A percentile compares a stretch with the other conserved stretches of the same genome.
Conservation (phyloP, 352 stramenopile genomes). For the Globisporangium acanthophoron region DNA sequence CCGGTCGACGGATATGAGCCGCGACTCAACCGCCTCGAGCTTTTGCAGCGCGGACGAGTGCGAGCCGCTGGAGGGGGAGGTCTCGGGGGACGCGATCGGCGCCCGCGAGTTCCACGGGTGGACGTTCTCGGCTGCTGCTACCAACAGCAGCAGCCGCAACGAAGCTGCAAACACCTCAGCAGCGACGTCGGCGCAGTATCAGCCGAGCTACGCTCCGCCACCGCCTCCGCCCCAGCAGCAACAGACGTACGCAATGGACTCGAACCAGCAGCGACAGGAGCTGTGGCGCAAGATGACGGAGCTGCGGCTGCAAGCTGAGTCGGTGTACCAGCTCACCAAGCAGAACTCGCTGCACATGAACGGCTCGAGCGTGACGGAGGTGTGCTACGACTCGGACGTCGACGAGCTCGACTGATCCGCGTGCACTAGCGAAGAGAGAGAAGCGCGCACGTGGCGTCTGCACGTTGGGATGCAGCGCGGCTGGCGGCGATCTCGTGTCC, state of each 20-base stretch:
- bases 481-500: too few species aligned
- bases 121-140: neutral
- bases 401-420: conserved; percentile 1
- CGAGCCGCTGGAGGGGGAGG: neutral
- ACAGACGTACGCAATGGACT: neutral
- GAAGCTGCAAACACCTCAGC: neutral
- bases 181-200: neutral
- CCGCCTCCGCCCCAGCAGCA: too few species aligned
- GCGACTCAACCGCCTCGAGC: neutral
- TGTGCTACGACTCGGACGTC: conserved; percentile 5
- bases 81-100: conserved; percentile 16
- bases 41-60: conserved; percentile 4
- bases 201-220: neutral
- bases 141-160: neutral
- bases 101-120: conserved; percentile 2
- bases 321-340: conserved; percentile 53
- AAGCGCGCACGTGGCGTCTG: too few species aligned
- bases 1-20: conserved; percentile 3
- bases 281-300: conserved; percentile 48
- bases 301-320: conserved; percentile 48
- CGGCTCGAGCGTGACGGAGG: conserved; percentile 11
- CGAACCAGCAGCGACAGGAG: conserved; percentile 14
- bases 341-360: conserved; percentile 28
- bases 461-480: too few species aligned
- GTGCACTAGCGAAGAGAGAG: too few species aligned